Base-by-base conservation (phyloP, 202 grass and related monocot genomes). In the Digitaria exilis region DNA sequence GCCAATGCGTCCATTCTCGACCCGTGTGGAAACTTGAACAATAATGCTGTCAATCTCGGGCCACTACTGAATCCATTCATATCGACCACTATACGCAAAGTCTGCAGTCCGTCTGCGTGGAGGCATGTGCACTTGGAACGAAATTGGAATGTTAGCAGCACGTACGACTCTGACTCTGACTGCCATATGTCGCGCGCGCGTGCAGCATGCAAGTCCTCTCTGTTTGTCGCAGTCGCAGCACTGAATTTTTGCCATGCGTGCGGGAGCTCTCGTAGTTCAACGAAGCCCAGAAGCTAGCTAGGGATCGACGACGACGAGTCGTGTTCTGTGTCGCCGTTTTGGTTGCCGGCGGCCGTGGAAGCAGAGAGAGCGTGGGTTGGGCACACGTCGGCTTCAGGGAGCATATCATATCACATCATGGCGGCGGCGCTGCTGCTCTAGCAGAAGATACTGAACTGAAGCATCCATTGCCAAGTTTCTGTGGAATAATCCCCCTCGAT, bases 221-320 rank as follows among this genome's bases (percentile, higher is more conserved):
- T n/a, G n/a, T n/a, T n/a, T 16, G 28, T 29, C 28, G 32, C 17
- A 4, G 19, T 19, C 18, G 17, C 28, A 48, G 61, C 62, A 43
- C 85, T 87, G 78, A 87, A 19, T 30, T 81, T 76, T 82, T 39
- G 37, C 41, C 79, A 24, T 70, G 71, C 50, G 42, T 58, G 62
- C 42, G 29, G 52, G n/a, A n/a, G n/a, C n/a, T n/a, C n/a, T n/a
- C n/a, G n/a, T n/a, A n/a, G n/a, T n/a, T n/a, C n/a, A n/a, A 80
- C 34, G 57, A 54, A 64, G 32, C 24, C 24, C 7, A 2, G 65
- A 71, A 62, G n/a, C n/a, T n/a, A n/a, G n/a, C n/a, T n/a, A n/a
- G 28, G 41, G 6, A 69, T 22, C 58, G 29, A 31, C 57, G 11
- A 21, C 51, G 7, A n/a, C 50, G n/a, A n/a, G n/a, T 52, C 50